Evolutionary conservation across 2,329 filamentous ascomycete species (phyloP).

Genomic region (Huntiella savannae): DNA sequence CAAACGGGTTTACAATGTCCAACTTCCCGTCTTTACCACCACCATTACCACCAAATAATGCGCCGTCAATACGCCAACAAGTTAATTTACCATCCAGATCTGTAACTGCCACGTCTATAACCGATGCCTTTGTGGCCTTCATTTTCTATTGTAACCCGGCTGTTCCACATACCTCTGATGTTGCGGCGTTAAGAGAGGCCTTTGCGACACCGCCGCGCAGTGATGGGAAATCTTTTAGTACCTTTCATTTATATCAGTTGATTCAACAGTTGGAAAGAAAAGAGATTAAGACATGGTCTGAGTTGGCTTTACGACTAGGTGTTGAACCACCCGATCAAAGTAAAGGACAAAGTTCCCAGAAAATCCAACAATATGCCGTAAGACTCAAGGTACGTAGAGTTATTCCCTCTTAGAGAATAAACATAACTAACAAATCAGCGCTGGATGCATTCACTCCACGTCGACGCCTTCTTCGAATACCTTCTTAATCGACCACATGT

Average conservation of each 20-base stretch:
- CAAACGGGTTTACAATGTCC: neutral
- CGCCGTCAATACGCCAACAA: neutral
- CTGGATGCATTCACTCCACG: constrained; percentile 94
- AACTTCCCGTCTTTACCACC: neutral
- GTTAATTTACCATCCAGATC: constrained; percentile 16
- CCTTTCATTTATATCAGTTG: constrained; percentile 57
- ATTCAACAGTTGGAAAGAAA: constrained; percentile 61
- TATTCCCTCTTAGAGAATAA: neutral
- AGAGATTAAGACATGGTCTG: constrained; percentile 84
- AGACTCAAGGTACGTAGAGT: constrained; percentile 52
- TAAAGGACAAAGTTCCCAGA: constrained; percentile 78
- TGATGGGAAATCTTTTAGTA: constrained; percentile 70
- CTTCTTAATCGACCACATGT: constrained; percentile 44
- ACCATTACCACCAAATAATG: neutral
- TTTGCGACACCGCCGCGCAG: constrained; percentile 71
- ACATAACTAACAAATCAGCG: constrained; percentile 30
- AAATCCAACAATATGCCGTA: constrained; percentile 88
- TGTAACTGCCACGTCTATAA: constrained; percentile 52
- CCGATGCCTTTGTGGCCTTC: constrained; percentile 67
- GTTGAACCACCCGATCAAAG: constrained; percentile 66
- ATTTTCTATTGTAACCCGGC: constrained; percentile 82
- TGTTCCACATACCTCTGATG: constrained; percentile 47
- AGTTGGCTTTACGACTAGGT: constrained; percentile 69
- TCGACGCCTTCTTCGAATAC: constrained; percentile 89
- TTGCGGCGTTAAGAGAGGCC: constrained; percentile 48